These are phyloP conservation scores for Dothistroma septosporum DNA, from an alignment of 2,329 filamentous ascomycete genomes.

Conservation along the genomic window DNA sequence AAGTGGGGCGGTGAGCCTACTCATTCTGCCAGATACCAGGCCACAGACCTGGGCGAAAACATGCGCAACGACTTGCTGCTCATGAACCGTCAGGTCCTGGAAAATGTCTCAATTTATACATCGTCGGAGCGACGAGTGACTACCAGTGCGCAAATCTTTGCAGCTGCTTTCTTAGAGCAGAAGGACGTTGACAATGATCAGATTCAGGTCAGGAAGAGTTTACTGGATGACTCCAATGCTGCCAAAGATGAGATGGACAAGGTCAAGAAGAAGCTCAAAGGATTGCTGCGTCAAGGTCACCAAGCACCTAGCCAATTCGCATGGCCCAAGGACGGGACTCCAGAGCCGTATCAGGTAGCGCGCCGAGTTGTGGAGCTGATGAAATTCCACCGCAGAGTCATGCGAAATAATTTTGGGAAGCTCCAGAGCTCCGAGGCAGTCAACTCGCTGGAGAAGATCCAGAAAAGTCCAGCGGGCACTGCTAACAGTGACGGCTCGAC, in stretches of 20 bases:
- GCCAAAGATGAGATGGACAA: conserved; percentile 99
- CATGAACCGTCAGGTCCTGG: conserved; percentile 85
- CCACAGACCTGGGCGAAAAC: conserved; percentile 89
- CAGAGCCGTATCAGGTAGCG: conserved; percentile 90
- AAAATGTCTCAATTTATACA: conserved; percentile 91
- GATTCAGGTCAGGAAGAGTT: conserved; percentile 86
- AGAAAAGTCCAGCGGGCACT: conserved; percentile 47
- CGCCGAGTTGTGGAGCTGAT: conserved; percentile 89
- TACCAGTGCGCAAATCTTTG: conserved; percentile 95
- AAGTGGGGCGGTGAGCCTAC: conserved; percentile 99
- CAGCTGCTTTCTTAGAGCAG: conserved; percentile 79
- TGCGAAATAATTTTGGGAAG: conserved; percentile 88
- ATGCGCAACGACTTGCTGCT: conserved; percentile 93
- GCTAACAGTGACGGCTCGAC: conserved; percentile 32
- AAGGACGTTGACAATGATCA: conserved; percentile 81
- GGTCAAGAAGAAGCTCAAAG: conserved; percentile 98
- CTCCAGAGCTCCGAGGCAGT: conserved; percentile 60
- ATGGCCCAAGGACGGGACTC: conserved; percentile 90
- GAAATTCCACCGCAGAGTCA: conserved; percentile 93
- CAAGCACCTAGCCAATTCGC: conserved; percentile 92
- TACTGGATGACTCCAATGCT: conserved; percentile 94
- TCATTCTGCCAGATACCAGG: conserved; percentile 92
- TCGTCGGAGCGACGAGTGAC: conserved; percentile 93
- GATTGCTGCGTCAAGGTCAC: conserved; percentile 83
- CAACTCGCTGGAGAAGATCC: conserved; percentile 53